phyloP scores from a whole-genome alignment of 805 yeast species.

The Jamesozyma rosinii region DNA sequence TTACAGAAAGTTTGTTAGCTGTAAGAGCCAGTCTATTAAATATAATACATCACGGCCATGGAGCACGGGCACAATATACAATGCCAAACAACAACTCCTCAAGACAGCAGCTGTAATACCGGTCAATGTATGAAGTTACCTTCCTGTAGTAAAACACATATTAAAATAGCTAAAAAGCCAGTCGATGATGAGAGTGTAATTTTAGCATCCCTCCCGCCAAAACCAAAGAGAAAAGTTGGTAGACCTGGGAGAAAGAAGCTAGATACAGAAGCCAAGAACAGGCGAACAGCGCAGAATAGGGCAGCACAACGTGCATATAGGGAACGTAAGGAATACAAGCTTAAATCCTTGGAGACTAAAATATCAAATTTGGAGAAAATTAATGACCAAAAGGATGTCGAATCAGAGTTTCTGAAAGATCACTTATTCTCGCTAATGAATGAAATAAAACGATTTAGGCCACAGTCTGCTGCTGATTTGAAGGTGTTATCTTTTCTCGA shows the following conservation, averaged over 20 bases:
- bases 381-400: constrained; percentile 57
- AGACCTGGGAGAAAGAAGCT: constrained; percentile 81
- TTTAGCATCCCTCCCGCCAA: no score
- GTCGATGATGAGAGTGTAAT: no score
- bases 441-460: constrained; percentile 58
- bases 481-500: constrained; percentile 6
- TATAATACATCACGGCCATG: no score
- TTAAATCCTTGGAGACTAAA: constrained; percentile 76
- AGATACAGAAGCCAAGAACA: constrained; percentile 70
- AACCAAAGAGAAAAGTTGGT: constrained; percentile 22
- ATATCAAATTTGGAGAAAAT: constrained; percentile 65
- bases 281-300: constrained; percentile 91
- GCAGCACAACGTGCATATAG: constrained; percentile 98
- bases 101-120: no score
- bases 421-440: constrained; percentile 67
- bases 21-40: no score
- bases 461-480: constrained; percentile 24
- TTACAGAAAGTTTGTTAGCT: no score
- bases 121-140: no score
- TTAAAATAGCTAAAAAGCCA: no score
- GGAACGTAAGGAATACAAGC: constrained; percentile 81
- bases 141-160: no score
- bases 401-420: constrained; percentile 60
- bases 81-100: no score
- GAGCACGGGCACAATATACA: no score